A percentile compares a stretch with the other conserved stretches of the same genome.
Evolutionary conservation across 331 rosid genomes (phyloP).

Genomic region (Pyrus hybrid): DNA sequence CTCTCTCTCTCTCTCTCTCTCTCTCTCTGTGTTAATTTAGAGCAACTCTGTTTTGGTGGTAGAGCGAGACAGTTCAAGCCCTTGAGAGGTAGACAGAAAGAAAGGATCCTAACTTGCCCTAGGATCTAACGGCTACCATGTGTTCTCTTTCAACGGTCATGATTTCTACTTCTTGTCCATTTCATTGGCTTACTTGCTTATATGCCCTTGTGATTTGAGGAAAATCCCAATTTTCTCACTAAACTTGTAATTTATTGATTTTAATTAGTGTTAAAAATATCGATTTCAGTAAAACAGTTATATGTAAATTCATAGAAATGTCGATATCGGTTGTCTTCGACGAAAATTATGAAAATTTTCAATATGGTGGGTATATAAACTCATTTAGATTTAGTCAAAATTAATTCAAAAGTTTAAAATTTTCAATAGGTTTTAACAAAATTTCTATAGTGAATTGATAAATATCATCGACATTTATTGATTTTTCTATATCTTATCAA

Average conservation of each 20-base stretch:
- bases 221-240: background rate
- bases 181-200: background rate
- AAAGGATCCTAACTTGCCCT: slow-evolving; percentile 1
- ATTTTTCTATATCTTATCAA: no score
- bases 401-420: no score
- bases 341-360: no score
- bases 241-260: background rate
- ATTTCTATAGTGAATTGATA: no score
- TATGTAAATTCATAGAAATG: no score
- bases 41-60: background rate
- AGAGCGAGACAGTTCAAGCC: background rate
- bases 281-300: fast-evolving
- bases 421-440: no score
- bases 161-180: background rate
- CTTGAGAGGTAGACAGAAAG: background rate
- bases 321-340: no score
- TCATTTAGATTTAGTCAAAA: no score
- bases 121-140: slow-evolving; percentile 14
- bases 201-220: background rate
- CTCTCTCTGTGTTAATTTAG: background rate
- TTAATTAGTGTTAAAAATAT: no score
- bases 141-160: background rate
- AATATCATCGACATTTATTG: no score
- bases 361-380: no score
- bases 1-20: no score